Evolutionary conservation across 192 early-diverging fungal genomes (phyloP).

Genomic region (Podila minutissima): DNA sequence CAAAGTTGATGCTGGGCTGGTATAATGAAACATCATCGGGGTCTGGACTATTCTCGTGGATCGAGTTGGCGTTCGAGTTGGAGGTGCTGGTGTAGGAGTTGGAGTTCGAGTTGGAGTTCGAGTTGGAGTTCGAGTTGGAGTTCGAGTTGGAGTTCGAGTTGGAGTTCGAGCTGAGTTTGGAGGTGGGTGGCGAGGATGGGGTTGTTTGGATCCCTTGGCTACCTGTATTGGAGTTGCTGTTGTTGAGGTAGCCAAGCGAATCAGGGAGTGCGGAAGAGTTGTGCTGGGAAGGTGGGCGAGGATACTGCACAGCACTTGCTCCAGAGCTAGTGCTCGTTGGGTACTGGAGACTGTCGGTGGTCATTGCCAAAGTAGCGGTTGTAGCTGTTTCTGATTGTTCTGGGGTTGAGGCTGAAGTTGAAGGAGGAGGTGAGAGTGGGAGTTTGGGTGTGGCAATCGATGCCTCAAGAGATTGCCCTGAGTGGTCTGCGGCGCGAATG

Average conservation of each 20-base stretch:
- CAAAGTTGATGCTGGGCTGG: constrained; percentile 25
- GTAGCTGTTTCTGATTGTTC: neutral
- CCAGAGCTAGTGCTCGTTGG: neutral
- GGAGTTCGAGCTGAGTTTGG: neutral
- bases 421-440: neutral
- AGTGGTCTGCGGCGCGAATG: neutral
- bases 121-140: neutral
- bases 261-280: too few species aligned
- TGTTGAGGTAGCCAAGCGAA: too few species aligned
- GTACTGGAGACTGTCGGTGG: neutral
- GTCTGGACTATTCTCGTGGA: neutral
- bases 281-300: too few species aligned
- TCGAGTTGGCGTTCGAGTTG: neutral
- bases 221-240: neutral
- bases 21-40: neutral
- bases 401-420: neutral
- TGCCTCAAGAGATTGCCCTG: too few species aligned
- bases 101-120: neutral
- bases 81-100: neutral
- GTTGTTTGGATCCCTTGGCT: neutral
- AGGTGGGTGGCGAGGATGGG: neutral
- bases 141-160: neutral
- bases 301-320: neutral
- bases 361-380: neutral
- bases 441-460: neutral